Evolutionary conservation across 2,329 filamentous ascomycete genomes (phyloP), one percentile per base, ranked within the genome.

Genomic region (Neurospora sp.): DNA sequence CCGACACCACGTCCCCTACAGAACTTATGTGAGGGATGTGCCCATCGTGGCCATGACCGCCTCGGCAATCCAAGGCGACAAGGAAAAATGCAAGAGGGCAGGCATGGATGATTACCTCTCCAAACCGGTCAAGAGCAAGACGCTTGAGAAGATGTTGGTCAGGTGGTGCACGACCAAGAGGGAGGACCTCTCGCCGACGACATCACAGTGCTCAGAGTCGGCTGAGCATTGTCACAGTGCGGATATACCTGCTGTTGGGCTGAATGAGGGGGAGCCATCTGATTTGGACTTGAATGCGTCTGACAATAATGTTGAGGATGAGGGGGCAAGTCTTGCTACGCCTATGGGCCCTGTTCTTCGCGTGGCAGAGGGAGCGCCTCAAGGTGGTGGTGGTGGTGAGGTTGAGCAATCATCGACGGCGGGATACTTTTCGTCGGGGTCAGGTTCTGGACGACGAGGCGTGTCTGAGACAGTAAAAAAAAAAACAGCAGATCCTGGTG

Each of bases 1-100:
- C 66, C 85, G 91, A 17, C 89, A 91, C 69, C 87, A 91, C 73
- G 77, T 84, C 1, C 89, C 90, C 0, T 93, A 91, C 79, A 88
- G 85, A 52, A 76, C 81, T 2, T 84, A 86, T 68, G 82, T 88
- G 4, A 82, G 84, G 69, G 83, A 89, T 62, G 89, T 83, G 2
- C 85, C 85, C 0, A 85, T 87, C 46, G 81, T 87, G 23, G 85
- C 85, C 15, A 82, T 87, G 79, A 87, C 85, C 0, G 85, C 85
- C 0, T 85, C 87, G 71, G 86, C 86, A 0, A 78, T 88, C 19
- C 84, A 85, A 67, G 86, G 84, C 0, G 85, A 88, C 71, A 82
- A 80, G 4, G 86, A 87, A 66, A 80, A 78, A 10, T 88, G 86
- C 72, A 78, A 86, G 38, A 81, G 82, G 4, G 82, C 82, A 67